Evolutionary conservation across 331 rosid genomes (phyloP).

Genomic region (Phaseolus coccineus): DNA sequence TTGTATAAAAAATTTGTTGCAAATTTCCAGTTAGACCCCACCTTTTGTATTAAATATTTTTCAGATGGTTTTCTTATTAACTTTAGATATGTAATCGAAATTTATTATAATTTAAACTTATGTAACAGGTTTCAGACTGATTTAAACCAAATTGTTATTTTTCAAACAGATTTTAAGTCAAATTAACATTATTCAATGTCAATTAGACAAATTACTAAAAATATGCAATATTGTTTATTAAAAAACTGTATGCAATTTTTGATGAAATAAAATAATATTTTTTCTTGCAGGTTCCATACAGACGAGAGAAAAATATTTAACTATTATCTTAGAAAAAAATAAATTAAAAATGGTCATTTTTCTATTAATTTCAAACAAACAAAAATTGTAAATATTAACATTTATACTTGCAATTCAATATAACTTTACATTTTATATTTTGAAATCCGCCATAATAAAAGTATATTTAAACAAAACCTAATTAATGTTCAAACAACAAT

Average conservation of each 20-base stretch:
- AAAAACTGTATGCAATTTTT: background rate
- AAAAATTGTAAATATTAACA: background rate
- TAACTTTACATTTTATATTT: background rate
- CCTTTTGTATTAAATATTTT: background rate
- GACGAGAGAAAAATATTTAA: background rate
- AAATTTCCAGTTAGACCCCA: background rate
- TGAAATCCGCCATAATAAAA: background rate
- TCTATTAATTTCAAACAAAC: background rate
- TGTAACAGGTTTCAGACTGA: background rate
- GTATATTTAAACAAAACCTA: background rate
- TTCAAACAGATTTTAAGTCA: background rate
- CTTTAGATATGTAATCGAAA: background rate
- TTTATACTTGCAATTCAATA: background rate
- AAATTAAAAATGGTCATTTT: background rate
- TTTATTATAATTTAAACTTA: background rate
- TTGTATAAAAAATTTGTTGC: background rate
- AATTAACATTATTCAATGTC: background rate
- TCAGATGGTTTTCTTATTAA: background rate
- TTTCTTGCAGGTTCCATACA: background rate
- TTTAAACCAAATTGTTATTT: background rate
- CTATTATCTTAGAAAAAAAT: background rate
- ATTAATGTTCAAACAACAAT: background rate
- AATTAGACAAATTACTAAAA: background rate
- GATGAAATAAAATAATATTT: background rate
- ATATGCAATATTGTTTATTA: background rate